A percentile compares a stretch with the other conserved stretches of the same genome.
Conservation (phyloP, 208 protist genomes). For the Trypanosoma melophagium region DNA sequence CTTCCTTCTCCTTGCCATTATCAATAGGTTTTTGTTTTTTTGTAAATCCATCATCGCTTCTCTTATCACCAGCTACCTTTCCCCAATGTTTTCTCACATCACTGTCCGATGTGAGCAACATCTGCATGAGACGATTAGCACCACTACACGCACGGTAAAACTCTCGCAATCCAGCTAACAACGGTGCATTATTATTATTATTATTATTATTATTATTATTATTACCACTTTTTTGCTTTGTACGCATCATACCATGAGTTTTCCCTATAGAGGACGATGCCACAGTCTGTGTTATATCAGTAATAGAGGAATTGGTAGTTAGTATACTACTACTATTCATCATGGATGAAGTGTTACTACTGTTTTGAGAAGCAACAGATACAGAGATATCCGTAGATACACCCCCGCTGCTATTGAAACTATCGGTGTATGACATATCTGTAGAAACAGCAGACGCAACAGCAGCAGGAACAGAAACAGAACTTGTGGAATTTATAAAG, state of each 20-base stretch:
- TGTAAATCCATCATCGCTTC: not conserved
- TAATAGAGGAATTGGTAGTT: no score
- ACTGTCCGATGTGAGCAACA: conserved; percentile 13
- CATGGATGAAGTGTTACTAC: no score
- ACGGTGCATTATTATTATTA: conserved; percentile 6
- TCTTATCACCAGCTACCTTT: not conserved
- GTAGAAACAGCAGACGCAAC: not conserved
- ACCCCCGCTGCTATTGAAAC: conserved; percentile 18
- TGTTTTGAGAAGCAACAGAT: not conserved
- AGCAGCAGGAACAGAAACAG: not conserved
- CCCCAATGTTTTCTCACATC: not conserved
- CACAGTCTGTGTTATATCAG: not conserved
- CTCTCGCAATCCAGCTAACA: conserved; percentile 31
- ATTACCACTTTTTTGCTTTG: not conserved
- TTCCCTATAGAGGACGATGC: not conserved
- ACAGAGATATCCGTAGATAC: conserved; percentile 8
- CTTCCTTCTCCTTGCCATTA: not conserved
- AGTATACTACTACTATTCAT: not conserved
- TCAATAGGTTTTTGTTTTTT: not conserved
- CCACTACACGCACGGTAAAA: conserved; percentile 49
- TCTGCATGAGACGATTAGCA: conserved; percentile 33
- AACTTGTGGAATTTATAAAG: not conserved
- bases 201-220: not conserved
- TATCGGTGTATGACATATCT: conserved; percentile 17
- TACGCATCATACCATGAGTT: no score